Conservation (phyloP, 2,329 filamentous ascomycete species). For the Aureobasidium sp. region DNA sequence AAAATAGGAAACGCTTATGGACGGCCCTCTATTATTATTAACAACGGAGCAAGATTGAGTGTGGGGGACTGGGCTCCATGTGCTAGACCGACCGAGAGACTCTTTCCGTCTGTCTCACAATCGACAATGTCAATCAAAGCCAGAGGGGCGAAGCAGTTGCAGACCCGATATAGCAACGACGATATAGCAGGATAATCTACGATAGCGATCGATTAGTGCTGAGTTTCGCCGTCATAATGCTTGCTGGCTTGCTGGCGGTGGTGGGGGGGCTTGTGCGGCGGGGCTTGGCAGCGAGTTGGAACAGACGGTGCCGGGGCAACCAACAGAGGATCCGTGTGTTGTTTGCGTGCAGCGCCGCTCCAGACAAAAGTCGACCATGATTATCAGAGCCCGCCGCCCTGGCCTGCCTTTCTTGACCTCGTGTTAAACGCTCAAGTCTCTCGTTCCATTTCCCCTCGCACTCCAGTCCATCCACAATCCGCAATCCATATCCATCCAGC, state of each 20-base stretch:
- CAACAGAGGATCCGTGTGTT: conserved; percentile 3
- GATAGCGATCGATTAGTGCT: background rate
- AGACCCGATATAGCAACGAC: background rate
- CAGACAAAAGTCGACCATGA: background rate
- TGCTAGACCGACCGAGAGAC: background rate
- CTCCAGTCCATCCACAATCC: conserved; percentile 20
- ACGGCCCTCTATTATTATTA: background rate
- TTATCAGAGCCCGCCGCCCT: background rate
- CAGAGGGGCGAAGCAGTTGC: background rate
- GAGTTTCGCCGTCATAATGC: background rate
- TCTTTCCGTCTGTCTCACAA: background rate
- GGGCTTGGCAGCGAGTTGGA: background rate
- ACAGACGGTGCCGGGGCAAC: background rate
- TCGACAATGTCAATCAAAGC: background rate
- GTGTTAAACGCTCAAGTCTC: conserved; percentile 22
- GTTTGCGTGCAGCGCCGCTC: background rate
- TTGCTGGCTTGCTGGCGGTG: background rate
- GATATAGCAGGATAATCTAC: background rate
- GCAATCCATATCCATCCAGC: background rate
- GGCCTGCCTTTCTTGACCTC: conserved; percentile 7
- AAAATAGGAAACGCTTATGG: background rate
- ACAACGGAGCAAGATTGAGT: background rate
- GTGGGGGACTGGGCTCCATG: background rate
- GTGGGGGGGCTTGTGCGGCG: background rate
- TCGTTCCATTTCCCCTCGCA: conserved; percentile 27